Base-by-base conservation (phyloP, 2,329 filamentous ascomycete species). In the Salinomyces thailandicus region DNA sequence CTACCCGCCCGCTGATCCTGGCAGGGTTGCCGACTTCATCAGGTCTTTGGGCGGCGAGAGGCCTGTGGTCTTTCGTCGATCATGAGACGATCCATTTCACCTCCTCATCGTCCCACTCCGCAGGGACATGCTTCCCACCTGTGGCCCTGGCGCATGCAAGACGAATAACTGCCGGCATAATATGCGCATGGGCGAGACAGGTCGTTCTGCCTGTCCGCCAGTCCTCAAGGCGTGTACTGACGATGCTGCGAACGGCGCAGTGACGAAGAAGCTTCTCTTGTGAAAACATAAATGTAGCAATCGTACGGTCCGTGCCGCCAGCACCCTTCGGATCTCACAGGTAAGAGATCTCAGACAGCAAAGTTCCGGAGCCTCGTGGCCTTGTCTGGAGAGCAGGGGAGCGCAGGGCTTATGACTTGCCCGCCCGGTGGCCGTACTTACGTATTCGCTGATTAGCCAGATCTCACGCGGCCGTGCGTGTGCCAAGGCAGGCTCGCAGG, bases 311-410 rank as follows among this genome's bases (percentile, higher is more conserved):
- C 22, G 22, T n/a, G n/a, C 22, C 22, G 22, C 9, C 22, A 26
- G 22, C n/a, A 26, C 9, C 22, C 22, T n/a, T n/a, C n/a, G n/a
- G 22, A 26, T 26, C 22, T 26, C n/a, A 9, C 9, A 26, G 9
- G 22, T 26, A n/a, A 8, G 22, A 26, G 22, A 26, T 26, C 22
- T 26, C 22, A 26, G 27, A 30, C 11, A 30, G 16, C 27, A 42
- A 35, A 26, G 15, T 26, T 38, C 39, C 39, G 39, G 38, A 36
- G 14, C 11, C 8, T 30, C n/a, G n/a, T n/a, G n/a, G n/a, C n/a
- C n/a, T n/a, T n/a, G n/a, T n/a, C n/a, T n/a, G n/a, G n/a, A n/a
- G n/a, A n/a, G n/a, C 20, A 24, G 20, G 7, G 20, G 20, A 24
- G 30, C 38, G 31, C 20, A 34, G 15, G 20, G 5, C 27, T 18